phyloP scores from a whole-genome alignment of 2,329 filamentous ascomycete genomes.

The Colletotrichum tropicale region DNA sequence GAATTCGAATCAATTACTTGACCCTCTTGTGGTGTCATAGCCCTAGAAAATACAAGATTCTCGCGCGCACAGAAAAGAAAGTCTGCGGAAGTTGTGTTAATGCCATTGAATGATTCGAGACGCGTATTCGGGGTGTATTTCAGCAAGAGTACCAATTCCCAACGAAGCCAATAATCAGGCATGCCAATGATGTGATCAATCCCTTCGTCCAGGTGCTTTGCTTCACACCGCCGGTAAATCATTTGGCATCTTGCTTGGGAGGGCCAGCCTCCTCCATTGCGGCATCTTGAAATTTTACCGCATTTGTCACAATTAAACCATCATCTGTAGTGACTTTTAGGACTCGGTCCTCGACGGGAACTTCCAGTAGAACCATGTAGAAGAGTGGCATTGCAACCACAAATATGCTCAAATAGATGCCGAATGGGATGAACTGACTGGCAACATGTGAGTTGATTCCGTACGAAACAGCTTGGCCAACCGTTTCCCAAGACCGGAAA shows the following conservation, averaged over 20 bases:
- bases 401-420: background rate
- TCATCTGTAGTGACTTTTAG: background rate
- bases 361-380: background rate
- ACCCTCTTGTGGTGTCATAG: too few species aligned
- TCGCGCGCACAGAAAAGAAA: background rate
- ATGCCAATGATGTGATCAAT: background rate
- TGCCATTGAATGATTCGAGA: background rate
- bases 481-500: background rate
- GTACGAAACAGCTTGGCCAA: background rate
- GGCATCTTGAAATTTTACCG: background rate
- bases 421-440: background rate
- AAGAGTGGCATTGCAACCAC: background rate
- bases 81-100: background rate
- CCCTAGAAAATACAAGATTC: too few species aligned
- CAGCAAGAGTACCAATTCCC: background rate
- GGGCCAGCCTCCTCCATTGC: background rate
- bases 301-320: background rate
- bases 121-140: background rate
- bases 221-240: too few species aligned
- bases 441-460: background rate
- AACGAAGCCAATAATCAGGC: background rate
- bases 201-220: background rate
- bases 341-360: background rate
- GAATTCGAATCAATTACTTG: too few species aligned
- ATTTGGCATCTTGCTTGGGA: background rate